Evolutionary conservation across 495 filamentous ascomycete genomes (phyloP).

Genomic region (Podospora australis): DNA sequence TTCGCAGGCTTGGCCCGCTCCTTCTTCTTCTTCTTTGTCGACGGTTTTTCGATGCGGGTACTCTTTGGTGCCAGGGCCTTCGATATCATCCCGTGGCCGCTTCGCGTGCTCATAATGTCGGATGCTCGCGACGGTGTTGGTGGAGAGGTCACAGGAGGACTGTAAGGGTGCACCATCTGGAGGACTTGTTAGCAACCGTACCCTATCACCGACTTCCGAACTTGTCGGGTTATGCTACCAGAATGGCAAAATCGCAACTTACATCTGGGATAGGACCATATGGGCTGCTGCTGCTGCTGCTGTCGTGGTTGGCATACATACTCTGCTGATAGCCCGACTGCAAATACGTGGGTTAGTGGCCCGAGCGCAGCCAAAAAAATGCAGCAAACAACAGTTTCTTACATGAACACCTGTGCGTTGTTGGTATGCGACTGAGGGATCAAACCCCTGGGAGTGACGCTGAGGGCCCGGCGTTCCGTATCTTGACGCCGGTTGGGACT

Average conservation of each 20-base stretch:
- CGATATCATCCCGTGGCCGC: slow-evolving; percentile 8
- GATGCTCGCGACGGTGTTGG: slow-evolving; percentile 36
- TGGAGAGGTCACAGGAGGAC: slow-evolving; percentile 45
- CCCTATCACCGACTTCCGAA: too few relatives aligned
- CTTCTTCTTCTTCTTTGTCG: slow-evolving; percentile 40
- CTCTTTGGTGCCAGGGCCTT: slow-evolving; percentile 20
- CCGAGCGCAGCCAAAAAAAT: too few relatives aligned
- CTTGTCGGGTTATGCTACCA: background rate
- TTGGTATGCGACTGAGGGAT: slow-evolving; percentile 22
- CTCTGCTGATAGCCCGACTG: slow-evolving; percentile 30
- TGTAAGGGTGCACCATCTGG: slow-evolving; percentile 33
- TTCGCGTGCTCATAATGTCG: slow-evolving; percentile 40
- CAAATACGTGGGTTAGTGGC: too few relatives aligned
- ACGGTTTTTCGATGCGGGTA: slow-evolving; percentile 29
- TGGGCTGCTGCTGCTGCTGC: too few relatives aligned
- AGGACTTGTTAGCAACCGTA: background rate
- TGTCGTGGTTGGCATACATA: slow-evolving; percentile 30
- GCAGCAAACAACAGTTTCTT: slow-evolving; percentile 10
- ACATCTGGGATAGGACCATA: slow-evolving; percentile 28
- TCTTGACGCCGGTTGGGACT: slow-evolving; percentile 38
- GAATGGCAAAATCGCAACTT: slow-evolving; percentile 6
- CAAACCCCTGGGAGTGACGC: slow-evolving; percentile 15
- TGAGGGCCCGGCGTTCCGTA: slow-evolving; percentile 35
- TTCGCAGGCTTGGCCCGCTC: slow-evolving; percentile 47
- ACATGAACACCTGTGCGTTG: slow-evolving; percentile 17